These are phyloP conservation scores for Atalantia buxifolia DNA, from an alignment of 345 rosid species.

Conservation along the genomic window DNA sequence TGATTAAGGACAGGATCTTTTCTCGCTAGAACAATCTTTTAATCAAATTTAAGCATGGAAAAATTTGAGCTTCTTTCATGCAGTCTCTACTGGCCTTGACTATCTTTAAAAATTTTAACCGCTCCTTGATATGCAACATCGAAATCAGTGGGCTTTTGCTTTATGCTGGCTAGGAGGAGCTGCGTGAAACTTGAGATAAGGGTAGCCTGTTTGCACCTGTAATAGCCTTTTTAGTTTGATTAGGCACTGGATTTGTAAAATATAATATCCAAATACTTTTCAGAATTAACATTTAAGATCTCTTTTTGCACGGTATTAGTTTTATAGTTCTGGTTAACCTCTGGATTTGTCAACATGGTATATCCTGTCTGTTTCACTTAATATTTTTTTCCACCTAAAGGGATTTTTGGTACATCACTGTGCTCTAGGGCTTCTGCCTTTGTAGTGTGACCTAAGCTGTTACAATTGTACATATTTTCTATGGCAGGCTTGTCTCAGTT, in stretches of 20 bases:
- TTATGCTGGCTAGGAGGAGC: neutral
- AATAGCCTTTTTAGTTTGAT: neutral
- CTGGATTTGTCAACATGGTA: neutral
- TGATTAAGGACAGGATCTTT: neutral
- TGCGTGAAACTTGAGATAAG: neutral
- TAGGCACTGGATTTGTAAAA: neutral
- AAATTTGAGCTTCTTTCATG: neutral
- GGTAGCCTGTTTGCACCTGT: neutral
- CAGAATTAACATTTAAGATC: neutral
- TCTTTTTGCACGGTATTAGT: neutral
- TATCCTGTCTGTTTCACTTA: neutral
- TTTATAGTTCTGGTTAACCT: neutral
- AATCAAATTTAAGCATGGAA: neutral
- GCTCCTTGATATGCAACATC: neutral
- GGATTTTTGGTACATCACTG: neutral
- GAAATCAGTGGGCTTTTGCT: neutral
- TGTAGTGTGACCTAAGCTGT: slow-evolving; percentile 1
- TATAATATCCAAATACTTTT: neutral
- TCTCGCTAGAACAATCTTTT: neutral
- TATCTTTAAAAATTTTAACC: neutral
- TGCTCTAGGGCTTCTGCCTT: neutral
- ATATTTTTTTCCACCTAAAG: neutral
- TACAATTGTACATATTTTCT: slow-evolving; percentile 6
- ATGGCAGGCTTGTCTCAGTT: slow-evolving; percentile 76
- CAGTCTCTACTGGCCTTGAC: neutral